Conservation (phyloP, 2,329 filamentous ascomycete species). For the Sclerotinia glacialis region DNA sequence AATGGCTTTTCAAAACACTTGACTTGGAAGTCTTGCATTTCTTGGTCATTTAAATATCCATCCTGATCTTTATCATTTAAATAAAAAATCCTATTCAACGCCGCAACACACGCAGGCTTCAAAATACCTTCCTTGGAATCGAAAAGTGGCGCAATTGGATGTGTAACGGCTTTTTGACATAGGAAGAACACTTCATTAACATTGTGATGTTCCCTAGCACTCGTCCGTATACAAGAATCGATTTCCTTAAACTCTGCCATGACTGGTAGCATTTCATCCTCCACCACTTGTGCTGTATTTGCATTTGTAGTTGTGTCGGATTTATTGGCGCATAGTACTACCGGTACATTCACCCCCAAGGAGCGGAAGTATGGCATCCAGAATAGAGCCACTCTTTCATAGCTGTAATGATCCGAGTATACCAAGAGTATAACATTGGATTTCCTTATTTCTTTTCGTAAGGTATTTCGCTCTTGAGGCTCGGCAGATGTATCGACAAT, state of each 20-base stretch:
- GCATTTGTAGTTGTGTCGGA: constrained; percentile 78
- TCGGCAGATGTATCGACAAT: constrained; percentile 96
- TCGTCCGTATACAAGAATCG: constrained; percentile 94
- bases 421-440: constrained; percentile 96
- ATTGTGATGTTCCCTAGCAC: constrained; percentile 86
- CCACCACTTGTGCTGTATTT: constrained; percentile 78
- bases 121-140: constrained; percentile 89
- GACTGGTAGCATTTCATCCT: constrained; percentile 96
- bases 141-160: constrained; percentile 93
- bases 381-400: constrained; percentile 92
- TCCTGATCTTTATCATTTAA: constrained; percentile 96
- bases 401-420: constrained; percentile 98
- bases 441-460: constrained; percentile 93
- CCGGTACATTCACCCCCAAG: constrained; percentile 95
- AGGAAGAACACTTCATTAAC: constrained; percentile 97
- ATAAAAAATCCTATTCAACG: constrained; percentile 88
- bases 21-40: constrained; percentile 86
- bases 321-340: constrained; percentile 96
- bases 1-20: constrained; percentile 91
- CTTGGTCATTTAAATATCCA: constrained; percentile 82
- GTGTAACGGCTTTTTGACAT: constrained; percentile 96
- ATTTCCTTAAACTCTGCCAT: constrained; percentile 99
- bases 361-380: constrained; percentile 99
- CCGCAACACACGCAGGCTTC: constrained; percentile 85
- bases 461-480: constrained; percentile 83